Conservation (phyloP, 129 eudicot species). For the Pseudognaphalium luteoalbum region DNA sequence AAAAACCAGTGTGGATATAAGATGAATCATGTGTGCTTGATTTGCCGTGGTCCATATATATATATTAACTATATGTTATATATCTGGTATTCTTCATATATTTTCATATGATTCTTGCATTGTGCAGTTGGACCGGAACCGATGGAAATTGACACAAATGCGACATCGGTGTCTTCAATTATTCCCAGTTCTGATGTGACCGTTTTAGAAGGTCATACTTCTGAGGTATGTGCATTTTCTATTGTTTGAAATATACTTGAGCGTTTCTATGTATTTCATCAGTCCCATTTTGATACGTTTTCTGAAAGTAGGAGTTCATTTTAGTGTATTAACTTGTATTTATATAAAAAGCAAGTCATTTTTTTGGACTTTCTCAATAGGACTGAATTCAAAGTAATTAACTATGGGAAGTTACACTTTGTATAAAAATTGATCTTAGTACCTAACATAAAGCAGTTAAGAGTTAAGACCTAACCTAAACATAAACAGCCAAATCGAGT, state of each 20-base stretch:
- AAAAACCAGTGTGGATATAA: background rate
- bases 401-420: conserved; percentile 5
- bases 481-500: background rate
- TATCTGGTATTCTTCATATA: background rate
- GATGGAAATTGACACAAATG: conserved; percentile 68
- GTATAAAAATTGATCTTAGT: background rate
- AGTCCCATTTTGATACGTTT: conserved; percentile 9
- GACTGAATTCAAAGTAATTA: background rate
- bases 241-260: background rate
- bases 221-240: conserved; percentile 62
- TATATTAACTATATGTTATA: background rate
- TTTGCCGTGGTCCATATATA: background rate
- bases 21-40: background rate
- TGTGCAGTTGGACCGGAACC: conserved; percentile 65
- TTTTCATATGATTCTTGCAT: conserved; percentile 4
- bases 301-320: background rate
- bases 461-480: background rate
- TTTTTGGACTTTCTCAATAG: background rate
- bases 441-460: background rate
- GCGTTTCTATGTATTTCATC: background rate
- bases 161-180: conserved; percentile 50
- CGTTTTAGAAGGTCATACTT: conserved; percentile 77
- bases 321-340: background rate
- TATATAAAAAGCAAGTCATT: background rate
- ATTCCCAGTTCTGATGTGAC: conserved; percentile 69